Evolutionary conservation across 306 rosid species (phyloP), one percentile per base, ranked within the genome.

Genomic region (Pueraria montana): DNA sequence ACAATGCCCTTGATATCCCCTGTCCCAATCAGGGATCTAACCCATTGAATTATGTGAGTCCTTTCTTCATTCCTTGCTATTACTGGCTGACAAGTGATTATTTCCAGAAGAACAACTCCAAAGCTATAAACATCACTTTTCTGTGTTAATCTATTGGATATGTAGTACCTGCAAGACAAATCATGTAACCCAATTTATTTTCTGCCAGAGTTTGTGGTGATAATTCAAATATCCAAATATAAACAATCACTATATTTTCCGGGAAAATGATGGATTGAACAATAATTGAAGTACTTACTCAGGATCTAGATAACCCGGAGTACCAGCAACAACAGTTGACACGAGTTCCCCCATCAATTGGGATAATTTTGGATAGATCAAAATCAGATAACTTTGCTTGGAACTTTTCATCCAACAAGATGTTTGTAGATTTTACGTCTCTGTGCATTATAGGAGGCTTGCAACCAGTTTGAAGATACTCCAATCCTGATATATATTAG

Each of bases 81-180:
- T 45, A 70, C 34, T 6, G 74, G 80, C 26, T 68, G 81, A 14
- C 88, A 46, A 52, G 92, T 89, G 71, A 87, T 87, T 26, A 88
- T 67, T 66, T 91, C 91, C 65, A 89, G 75, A 12, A 88, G 76
- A 20, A 86, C 87, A 34, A 88, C 87, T 53, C 93, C 89, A 71
- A 85, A 91, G 77, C 92, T 87, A 84, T 79, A 89, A 38, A 88
- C 87, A 77, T 91, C 93, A 59, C 90, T 91, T 74, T 89, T 87
- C 79, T 85, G 92, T 16, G 77, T 87, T 30, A 89, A 71, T 45
- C 82, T 83, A 72, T 67, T 81, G n/a, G 90, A 56, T 74, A 16
- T 24, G n/a, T 14, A 38, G 72, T 84, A 90, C 72, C 92, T 92
- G 75, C 45, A 61, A 12, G 24, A 8, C 30, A 53, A 83, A 26